Conservation (phyloP, 2,329 filamentous ascomycete genomes). For the Cercospora sp. region DNA sequence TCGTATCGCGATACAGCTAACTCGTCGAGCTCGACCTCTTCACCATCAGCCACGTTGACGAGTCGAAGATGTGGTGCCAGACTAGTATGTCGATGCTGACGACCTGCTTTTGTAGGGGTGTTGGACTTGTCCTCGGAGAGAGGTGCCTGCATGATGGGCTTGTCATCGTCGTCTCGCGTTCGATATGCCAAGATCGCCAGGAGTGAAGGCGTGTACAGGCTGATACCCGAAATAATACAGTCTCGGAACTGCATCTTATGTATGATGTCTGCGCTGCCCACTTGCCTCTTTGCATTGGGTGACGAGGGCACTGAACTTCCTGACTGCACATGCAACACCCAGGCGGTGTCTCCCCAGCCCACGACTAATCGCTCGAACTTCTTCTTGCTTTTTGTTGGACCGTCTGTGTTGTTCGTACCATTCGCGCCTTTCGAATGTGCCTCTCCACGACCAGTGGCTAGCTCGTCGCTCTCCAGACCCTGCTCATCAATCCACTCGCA, state of each 20-base stretch:
- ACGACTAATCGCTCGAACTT: slow-evolving; percentile 75
- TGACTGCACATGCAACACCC: slow-evolving; percentile 83
- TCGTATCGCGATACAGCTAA: slow-evolving; percentile 85
- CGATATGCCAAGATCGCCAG: slow-evolving; percentile 91
- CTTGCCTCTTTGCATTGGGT: slow-evolving; percentile 68
- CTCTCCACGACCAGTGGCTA: slow-evolving; percentile 43
- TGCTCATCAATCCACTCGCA: slow-evolving; percentile 91
- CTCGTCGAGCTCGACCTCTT: slow-evolving; percentile 83
- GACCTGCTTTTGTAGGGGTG: slow-evolving; percentile 61
- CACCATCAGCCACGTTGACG: slow-evolving; percentile 80
- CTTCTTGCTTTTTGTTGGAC: slow-evolving; percentile 32
- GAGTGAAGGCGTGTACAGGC: slow-evolving; percentile 88
- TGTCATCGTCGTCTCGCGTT: slow-evolving; percentile 68
- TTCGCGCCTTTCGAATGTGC: slow-evolving; percentile 32
- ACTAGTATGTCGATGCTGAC: slow-evolving; percentile 72
- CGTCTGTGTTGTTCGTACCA: slow-evolving; percentile 29
- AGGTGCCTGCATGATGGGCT: slow-evolving; percentile 44
- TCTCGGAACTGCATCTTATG: slow-evolving; percentile 89
- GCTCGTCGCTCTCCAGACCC: slow-evolving; percentile 71
- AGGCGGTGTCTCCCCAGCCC: slow-evolving; percentile 94
- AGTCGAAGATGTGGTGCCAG: slow-evolving; percentile 84
- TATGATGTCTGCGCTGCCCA: slow-evolving; percentile 83
- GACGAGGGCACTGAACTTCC: slow-evolving; percentile 64
- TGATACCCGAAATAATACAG: slow-evolving; percentile 96
- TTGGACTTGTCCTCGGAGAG: slow-evolving; percentile 41